Evolutionary conservation across 208 protist genomes (phyloP).

Genomic region (Trypanosoma cruzi): DNA sequence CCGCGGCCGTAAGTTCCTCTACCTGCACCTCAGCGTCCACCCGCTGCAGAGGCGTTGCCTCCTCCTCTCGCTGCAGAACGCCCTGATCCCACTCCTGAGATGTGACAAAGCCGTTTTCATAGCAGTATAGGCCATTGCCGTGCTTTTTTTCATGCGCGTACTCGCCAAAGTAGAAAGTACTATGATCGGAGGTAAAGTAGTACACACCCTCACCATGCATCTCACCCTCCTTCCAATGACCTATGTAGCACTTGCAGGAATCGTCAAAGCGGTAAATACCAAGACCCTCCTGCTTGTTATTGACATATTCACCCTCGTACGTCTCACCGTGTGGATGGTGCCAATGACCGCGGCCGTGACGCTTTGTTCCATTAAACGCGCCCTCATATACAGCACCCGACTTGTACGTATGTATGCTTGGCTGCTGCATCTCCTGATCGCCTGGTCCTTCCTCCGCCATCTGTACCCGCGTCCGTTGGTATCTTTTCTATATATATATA

Average conservation of each 20-base stretch:
- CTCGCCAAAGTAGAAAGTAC: constrained; percentile 68
- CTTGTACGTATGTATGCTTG: constrained; percentile 71
- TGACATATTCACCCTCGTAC: constrained; percentile 89
- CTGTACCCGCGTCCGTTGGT: no score
- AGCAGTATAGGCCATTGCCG: constrained; percentile 80
- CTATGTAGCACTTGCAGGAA: constrained; percentile 81
- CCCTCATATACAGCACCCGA: constrained; percentile 90
- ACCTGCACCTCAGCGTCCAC: constrained; percentile 53
- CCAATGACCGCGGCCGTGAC: constrained; percentile 82
- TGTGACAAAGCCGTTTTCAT: constrained; percentile 86
- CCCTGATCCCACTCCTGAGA: constrained; percentile 77
- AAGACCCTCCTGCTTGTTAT: constrained; percentile 86
- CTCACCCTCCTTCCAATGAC: constrained; percentile 72
- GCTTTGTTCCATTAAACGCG: constrained; percentile 72
- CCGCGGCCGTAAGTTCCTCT: constrained; percentile 42
- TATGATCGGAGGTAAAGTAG: constrained; percentile 68
- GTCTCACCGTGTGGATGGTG: constrained; percentile 72
- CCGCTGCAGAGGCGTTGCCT: constrained; percentile 64
- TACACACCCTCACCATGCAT: constrained; percentile 90
- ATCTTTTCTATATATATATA: no score
- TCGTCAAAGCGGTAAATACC: constrained; percentile 77
- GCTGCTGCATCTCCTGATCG: background rate
- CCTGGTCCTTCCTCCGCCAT: background rate
- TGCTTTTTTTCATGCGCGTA: constrained; percentile 87
- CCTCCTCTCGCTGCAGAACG: constrained; percentile 52